Evolutionary conservation across 73 alveolate genomes (phyloP), one percentile per base, ranked within the genome.

Genomic region (Symbiodinium natans): DNA sequence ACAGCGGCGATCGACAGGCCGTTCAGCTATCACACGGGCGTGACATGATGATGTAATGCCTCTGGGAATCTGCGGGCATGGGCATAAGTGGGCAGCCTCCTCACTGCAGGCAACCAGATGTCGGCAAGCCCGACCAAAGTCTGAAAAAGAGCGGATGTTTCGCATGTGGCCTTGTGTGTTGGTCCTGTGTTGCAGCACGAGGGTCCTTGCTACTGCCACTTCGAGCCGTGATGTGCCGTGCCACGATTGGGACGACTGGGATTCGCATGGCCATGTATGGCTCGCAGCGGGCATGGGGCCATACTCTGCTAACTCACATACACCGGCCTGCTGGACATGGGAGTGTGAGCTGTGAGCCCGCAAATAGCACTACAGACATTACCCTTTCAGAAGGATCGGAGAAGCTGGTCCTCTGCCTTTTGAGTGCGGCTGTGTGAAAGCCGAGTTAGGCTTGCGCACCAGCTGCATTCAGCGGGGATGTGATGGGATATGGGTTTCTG

Each of bases 401-500:
- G 36, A 63, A 63, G 80, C 80, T n/a, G 80, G 80, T 63, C 80
- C 80, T 25, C 27, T 29, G 80, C 80, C 80, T 63, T 63, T 63
- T 63, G 80, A 27, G 80, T 36, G 80, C 80, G 80, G 80, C 80
- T 36, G 80, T 63, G 80, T 63, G 80, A 63, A 63, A 63, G 80
- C 80, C 33, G 80, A 31, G 39, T 27, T 27, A 63, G 80, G 80
- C 80, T 63, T 63, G 80, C 36, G 13, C 36, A 29, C 27, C 80
- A 29, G 80, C 80, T 29, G 80, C 39, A 63, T 63, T 23, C 80
- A 63, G 80, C 36, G 2, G n/a, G n/a, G n/a, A n/a, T n/a, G n/a
- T n/a, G n/a, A n/a, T n/a, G n/a, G n/a, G n/a, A n/a, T n/a, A n/a
- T n/a, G n/a, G n/a, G n/a, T n/a, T n/a, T n/a, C n/a, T n/a, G n/a